Conservation (phyloP, 2,329 filamentous ascomycete genomes). For the Hymenoscyphus fructigenus region DNA sequence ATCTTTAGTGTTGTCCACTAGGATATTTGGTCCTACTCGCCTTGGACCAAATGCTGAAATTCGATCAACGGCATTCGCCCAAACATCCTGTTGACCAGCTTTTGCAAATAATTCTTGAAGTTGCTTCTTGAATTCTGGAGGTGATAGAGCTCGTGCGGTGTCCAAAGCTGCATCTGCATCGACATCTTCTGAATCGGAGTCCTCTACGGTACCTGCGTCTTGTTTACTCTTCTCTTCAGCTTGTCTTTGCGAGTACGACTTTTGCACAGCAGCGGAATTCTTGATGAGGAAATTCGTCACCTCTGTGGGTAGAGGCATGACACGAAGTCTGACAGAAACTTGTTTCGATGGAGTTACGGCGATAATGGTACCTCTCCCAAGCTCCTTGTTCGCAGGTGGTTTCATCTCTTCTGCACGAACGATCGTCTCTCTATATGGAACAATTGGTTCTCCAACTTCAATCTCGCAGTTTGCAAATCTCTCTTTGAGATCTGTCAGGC, state of each 20-base stretch:
- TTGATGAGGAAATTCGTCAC: constrained; percentile 86
- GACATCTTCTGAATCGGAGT: constrained; percentile 40
- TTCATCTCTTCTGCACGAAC: constrained; percentile 89
- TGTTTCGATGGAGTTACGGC: constrained; percentile 82
- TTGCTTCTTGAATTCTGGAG: constrained; percentile 74
- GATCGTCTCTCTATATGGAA: constrained; percentile 93
- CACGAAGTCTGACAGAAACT: constrained; percentile 71
- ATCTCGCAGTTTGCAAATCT: constrained; percentile 93
- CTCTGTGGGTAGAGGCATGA: constrained; percentile 72
- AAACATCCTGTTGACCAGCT: constrained; percentile 69
- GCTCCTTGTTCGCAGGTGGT: constrained; percentile 77
- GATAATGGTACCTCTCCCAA: constrained; percentile 79
- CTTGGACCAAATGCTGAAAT: constrained; percentile 90
- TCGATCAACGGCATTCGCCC: constrained; percentile 73
- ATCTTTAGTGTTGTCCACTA: constrained; percentile 78
- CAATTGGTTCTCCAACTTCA: constrained; percentile 89
- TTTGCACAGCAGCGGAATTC: constrained; percentile 75
- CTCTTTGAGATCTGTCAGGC: constrained; percentile 88
- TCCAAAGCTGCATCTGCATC: constrained; percentile 57
- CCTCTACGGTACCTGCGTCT: constrained; percentile 25
- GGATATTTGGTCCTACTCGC: constrained; percentile 80
- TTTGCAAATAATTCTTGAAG: constrained; percentile 68
- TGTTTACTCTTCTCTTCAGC: constrained; percentile 42
- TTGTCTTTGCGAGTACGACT: constrained; percentile 70
- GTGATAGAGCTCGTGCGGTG: constrained; percentile 62